phyloP scores from a whole-genome alignment of 2,329 filamentous ascomycete species.

The Arthrobotrys entomopaga region DNA sequence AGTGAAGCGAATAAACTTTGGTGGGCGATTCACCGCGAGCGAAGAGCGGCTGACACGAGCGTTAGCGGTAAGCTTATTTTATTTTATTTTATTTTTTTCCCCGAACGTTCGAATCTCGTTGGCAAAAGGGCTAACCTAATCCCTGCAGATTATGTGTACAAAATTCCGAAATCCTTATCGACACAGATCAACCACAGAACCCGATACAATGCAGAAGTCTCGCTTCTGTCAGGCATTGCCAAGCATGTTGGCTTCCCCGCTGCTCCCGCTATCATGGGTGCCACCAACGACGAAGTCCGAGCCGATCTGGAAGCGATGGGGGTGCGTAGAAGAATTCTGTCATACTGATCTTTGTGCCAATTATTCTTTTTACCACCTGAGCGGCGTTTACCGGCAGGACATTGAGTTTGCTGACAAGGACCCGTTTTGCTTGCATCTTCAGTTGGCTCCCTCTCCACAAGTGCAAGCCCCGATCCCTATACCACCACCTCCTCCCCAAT shows the following conservation, averaged over 20 bases:
- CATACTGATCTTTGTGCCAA: constrained; percentile 61
- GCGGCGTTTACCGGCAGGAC: constrained; percentile 52
- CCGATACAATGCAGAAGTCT: constrained; percentile 94
- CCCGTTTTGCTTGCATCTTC: constrained; percentile 52
- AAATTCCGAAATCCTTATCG: constrained; percentile 79
- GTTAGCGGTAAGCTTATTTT: constrained; percentile 57
- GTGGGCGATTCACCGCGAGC: constrained; percentile 90
- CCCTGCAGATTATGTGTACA: constrained; percentile 81
- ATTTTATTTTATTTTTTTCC: background rate
- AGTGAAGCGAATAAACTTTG: constrained; percentile 86
- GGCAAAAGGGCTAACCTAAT: constrained; percentile 62
- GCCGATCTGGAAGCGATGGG: constrained; percentile 90
- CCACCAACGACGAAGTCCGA: constrained; percentile 78
- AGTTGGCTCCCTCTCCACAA: constrained; percentile 55
- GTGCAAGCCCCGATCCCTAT: constrained; percentile 31
- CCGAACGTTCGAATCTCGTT: background rate
- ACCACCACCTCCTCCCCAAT: constrained; percentile 34
- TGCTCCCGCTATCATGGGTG: constrained; percentile 82
- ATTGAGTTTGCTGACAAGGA: constrained; percentile 55
- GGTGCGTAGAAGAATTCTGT: constrained; percentile 68
- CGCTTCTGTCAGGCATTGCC: constrained; percentile 85
- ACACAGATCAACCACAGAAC: constrained; percentile 85
- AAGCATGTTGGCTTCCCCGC: constrained; percentile 97
- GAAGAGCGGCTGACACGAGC: constrained; percentile 66
- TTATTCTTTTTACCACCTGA: constrained; percentile 53